Evolutionary conservation across 177 flowering plant genomes (phyloP).

Genomic region (Vitis hybrid): DNA sequence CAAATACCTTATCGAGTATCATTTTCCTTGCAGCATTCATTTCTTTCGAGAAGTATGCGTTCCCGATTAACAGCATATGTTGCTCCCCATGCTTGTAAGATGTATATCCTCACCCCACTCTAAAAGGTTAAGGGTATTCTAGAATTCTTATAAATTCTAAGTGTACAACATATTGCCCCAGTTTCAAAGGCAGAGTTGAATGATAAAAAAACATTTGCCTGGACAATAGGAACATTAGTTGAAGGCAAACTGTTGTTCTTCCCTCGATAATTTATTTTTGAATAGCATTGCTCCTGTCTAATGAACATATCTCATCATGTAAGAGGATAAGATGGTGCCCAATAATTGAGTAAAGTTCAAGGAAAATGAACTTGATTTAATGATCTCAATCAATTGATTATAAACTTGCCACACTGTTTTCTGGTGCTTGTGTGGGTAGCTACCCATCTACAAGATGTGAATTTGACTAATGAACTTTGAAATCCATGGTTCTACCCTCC

Average conservation of each 20-base stretch:
- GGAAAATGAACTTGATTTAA: too few relatives aligned
- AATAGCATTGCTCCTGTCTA: too few relatives aligned
- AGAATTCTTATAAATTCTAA: background rate
- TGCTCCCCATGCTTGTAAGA: conserved; percentile 28
- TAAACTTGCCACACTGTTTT: too few relatives aligned
- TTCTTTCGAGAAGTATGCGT: conserved; percentile 8
- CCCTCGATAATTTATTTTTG: too few relatives aligned
- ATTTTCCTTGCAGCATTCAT: conserved; percentile 18
- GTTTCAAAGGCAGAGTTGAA: background rate
- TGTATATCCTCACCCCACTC: conserved; percentile 24
- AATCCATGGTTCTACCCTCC: too few relatives aligned
- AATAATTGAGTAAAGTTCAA: too few relatives aligned
- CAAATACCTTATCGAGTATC: background rate
- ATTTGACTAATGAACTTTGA: too few relatives aligned
- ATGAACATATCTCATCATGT: too few relatives aligned
- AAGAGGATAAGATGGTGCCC: too few relatives aligned
- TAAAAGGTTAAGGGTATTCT: background rate
- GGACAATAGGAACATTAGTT: background rate
- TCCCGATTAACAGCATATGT: conserved; percentile 17
- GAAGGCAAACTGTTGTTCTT: background rate
- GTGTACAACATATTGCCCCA: background rate
- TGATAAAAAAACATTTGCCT: background rate
- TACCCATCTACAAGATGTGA: too few relatives aligned
- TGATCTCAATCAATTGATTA: too few relatives aligned
- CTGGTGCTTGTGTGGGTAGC: too few relatives aligned